Evolutionary conservation across 768 basidiomycete species (phyloP).

Genomic region (Sporobolomyces phaffii): DNA sequence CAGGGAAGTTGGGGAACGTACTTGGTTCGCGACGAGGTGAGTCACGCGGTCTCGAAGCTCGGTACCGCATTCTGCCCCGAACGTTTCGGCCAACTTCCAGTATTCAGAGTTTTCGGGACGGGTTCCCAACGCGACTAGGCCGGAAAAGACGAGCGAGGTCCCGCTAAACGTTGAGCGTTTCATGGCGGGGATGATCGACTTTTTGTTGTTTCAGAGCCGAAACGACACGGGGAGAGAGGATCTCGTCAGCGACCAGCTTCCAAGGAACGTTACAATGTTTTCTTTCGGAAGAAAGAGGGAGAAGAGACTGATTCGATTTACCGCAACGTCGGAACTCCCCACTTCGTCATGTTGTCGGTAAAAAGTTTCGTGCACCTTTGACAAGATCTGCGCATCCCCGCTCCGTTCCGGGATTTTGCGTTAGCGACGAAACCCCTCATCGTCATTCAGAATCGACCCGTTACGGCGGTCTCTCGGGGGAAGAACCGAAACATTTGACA

Average conservation of each 20-base stretch:
- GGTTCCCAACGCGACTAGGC: slow-evolving; percentile 82
- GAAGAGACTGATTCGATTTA: too few species aligned
- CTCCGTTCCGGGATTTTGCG: too few species aligned
- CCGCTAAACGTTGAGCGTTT: slow-evolving; percentile 70
- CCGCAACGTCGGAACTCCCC: slow-evolving; percentile 61
- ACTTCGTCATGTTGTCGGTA: slow-evolving; percentile 59
- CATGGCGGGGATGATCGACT: slow-evolving; percentile 80
- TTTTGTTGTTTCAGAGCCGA: not conserved
- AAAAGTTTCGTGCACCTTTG: slow-evolving; percentile 70
- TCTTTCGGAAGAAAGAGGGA: too few species aligned
- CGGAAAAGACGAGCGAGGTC: slow-evolving; percentile 81
- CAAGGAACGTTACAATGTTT: too few species aligned
- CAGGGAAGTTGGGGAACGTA: too few species aligned
- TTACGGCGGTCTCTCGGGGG: too few species aligned
- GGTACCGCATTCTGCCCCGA: slow-evolving; percentile 74
- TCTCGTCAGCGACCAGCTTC: too few species aligned
- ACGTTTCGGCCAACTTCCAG: slow-evolving; percentile 78
- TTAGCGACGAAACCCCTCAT: not conserved
- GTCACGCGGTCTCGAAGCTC: slow-evolving; percentile 65
- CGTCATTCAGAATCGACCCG: too few species aligned
- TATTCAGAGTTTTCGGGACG: slow-evolving; percentile 55
- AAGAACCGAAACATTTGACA: not conserved
- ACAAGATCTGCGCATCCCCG: slow-evolving; percentile 79
- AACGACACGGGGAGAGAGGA: too few species aligned
- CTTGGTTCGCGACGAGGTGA: slow-evolving; percentile 88